Base-by-base conservation (phyloP, 352 stramenopile genomes). In the Pythium vanterpoolii region DNA sequence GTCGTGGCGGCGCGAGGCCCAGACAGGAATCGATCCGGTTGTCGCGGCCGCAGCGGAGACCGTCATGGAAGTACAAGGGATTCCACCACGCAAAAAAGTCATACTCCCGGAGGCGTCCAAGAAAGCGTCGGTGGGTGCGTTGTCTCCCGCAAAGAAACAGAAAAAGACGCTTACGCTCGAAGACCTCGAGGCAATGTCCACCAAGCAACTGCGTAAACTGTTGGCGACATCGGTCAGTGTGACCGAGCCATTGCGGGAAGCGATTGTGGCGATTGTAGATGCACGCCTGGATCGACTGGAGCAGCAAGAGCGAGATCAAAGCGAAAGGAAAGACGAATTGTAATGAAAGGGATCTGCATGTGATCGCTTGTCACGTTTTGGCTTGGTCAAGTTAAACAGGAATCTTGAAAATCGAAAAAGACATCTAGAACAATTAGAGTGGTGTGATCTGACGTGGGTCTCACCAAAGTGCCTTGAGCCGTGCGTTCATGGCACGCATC, bases 171-270 rank as follows among this genome's bases (percentile, higher is more conserved):
- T 86, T 47, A 78, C 65, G 5, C 63, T 81, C 7, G 59, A 73
- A 0, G 68, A 84, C 10, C 69, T 87, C 0, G 51, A 79, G 1
- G 50, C 33, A 0, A 86, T 81, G 77, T 43, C 77, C 23, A 79
- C 79, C 19, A 76, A 74, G 34, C 71, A 85, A 38, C 72, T 89
- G 14, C 74, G 77, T 2, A 70, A 73, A 47, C 27, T 89, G 5
- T 59, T 89, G 18, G 14, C 36, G 10, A 48, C 26, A 0, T 61
- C 54, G 1, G 42, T 34, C 0, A 64, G 76, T 11, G 71, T 75
- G 48, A 82, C 71, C 6, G 47, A 42, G 1, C 49, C 76, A 18
- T 68, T 89, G 0, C 71, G 73, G 3, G 55, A 59, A 3, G 73
- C 75, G 18, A 76, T 87, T 39, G 72, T 66, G 6, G 45, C 46